Base-by-base conservation (phyloP, 805 yeast species). In the Candida berthetii region DNA sequence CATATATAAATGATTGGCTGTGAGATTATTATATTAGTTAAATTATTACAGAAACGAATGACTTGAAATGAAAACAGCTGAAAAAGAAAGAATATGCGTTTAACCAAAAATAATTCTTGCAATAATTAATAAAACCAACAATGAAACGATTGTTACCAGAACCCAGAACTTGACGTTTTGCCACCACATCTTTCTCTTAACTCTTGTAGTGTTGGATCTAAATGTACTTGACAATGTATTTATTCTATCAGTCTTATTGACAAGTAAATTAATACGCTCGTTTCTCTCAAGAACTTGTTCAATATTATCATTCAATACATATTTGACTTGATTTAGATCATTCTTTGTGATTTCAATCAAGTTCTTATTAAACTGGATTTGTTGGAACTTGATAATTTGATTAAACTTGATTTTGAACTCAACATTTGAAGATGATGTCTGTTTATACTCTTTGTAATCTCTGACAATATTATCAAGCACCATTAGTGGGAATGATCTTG, bases 231-330 rank as follows among this genome's bases (percentile, higher is more conserved):
- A 67, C 14, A 74, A 62, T 5, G 71, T 63, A 38, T 75, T 78
- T 39, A 80, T 64, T 29, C 76, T 60, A 48, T 76, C 80, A 1
- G 86, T 80, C 53, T 80, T 82, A 51, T 76, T 79, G 18, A 80
- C 81, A 47, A 80, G 61, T 13, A 68, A 52, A 47, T 69, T 67
- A 38, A 80, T 72, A 45, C 77, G 70, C 48, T 80, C 85, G 7
- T 84, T 84, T 42, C 86, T 61, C 41, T 70, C 72, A 48, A 80
- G 56, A 2, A 80, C 66, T 50, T 73, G 76, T 48, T 75, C 81
- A 42, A 80, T 76, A 48, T 80, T 80, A 39, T 77, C 80, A 48
- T 75, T 71, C 80, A 80, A 72, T 37, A 80, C 55, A 32, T 66
- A 69, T 42, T 78, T 65, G 7, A 80, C 78, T 50, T 78, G 80